A percentile compares a stretch with the other conserved stretches of the same genome.
Evolutionary conservation across 192 early-diverging fungal species (phyloP).

Genomic region (Chytriomyces sp.): DNA sequence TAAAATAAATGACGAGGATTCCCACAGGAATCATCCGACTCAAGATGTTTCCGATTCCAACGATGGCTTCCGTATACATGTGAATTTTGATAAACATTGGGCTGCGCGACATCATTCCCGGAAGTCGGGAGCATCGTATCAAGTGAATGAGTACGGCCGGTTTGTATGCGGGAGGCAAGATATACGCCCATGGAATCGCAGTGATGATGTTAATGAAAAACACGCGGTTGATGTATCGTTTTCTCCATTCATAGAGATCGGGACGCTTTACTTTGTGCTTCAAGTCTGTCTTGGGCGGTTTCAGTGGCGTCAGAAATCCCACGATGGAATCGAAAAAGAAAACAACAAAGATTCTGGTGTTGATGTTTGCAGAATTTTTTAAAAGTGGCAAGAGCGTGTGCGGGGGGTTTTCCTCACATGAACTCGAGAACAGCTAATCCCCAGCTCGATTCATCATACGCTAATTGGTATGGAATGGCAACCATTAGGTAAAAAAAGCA

Average conservation of each 20-base stretch:
- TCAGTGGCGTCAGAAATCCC: background rate
- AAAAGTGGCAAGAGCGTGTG: background rate
- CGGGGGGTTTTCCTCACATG: background rate
- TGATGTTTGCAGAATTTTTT: background rate
- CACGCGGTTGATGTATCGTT: background rate
- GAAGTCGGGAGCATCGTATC: background rate
- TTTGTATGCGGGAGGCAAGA: background rate
- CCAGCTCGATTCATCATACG: slow-evolving; percentile 3
- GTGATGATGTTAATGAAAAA: background rate
- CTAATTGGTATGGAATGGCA: slow-evolving; percentile 11
- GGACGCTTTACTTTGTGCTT: background rate
- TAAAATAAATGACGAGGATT: slow-evolving; percentile 4
- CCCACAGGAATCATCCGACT: slow-evolving; percentile 17
- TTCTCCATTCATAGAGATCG: background rate
- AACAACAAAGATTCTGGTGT: background rate
- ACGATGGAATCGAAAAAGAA: background rate
- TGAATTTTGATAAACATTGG: slow-evolving; percentile 1
- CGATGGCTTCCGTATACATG: background rate
- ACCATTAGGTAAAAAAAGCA: background rate
- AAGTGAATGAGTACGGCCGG: background rate
- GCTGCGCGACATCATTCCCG: slow-evolving; percentile 12
- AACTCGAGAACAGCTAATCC: too few species aligned
- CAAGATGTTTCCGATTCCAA: slow-evolving; percentile 26
- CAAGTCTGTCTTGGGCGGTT: slow-evolving; percentile 2
- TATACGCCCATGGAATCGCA: background rate